A percentile compares a stretch with the other conserved stretches of the same genome.
Evolutionary conservation across 2,329 filamentous ascomycete genomes (phyloP).

Genomic region (Didymella arachidicola): DNA sequence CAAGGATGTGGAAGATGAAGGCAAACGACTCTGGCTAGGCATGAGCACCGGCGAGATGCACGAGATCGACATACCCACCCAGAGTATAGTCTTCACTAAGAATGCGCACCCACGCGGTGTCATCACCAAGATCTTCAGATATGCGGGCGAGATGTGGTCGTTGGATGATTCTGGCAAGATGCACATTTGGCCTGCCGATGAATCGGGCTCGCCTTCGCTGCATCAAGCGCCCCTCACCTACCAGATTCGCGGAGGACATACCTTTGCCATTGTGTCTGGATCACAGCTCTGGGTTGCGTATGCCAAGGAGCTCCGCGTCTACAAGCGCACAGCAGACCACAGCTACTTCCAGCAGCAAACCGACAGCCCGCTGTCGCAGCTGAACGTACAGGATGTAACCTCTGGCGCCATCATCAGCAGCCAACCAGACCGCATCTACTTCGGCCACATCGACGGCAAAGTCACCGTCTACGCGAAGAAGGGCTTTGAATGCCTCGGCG

Average conservation of each 20-base stretch:
- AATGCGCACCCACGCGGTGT: slow-evolving; percentile 80
- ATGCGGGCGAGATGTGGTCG: slow-evolving; percentile 91
- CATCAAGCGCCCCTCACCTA: slow-evolving; percentile 77
- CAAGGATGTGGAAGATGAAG: slow-evolving; percentile 78
- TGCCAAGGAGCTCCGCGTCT: slow-evolving; percentile 87
- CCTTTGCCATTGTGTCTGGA: slow-evolving; percentile 86
- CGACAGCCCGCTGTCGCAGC: slow-evolving; percentile 72
- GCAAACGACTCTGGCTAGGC: slow-evolving; percentile 84
- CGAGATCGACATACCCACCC: slow-evolving; percentile 82
- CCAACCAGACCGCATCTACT: slow-evolving; percentile 80
- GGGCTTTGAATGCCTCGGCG: slow-evolving; percentile 77
- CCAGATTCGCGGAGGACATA: slow-evolving; percentile 80
- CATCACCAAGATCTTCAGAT: slow-evolving; percentile 83
- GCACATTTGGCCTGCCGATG: slow-evolving; percentile 84
- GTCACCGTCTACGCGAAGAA: slow-evolving; percentile 87
- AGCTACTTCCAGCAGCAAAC: slow-evolving; percentile 78
- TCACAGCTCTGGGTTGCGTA: slow-evolving; percentile 86
- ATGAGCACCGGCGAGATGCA: slow-evolving; percentile 87
- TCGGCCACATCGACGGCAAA: slow-evolving; percentile 93
- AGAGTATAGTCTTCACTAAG: slow-evolving; percentile 73
- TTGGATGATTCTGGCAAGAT: slow-evolving; percentile 88
- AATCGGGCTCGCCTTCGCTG: slow-evolving; percentile 77
- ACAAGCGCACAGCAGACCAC: slow-evolving; percentile 73
- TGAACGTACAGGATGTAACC: slow-evolving; percentile 84
- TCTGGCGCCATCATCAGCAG: slow-evolving; percentile 79